Evolutionary conservation across 352 stramenopile genomes (phyloP), one percentile per base, ranked within the genome.

Genomic region (Phytopythium aichiense): DNA sequence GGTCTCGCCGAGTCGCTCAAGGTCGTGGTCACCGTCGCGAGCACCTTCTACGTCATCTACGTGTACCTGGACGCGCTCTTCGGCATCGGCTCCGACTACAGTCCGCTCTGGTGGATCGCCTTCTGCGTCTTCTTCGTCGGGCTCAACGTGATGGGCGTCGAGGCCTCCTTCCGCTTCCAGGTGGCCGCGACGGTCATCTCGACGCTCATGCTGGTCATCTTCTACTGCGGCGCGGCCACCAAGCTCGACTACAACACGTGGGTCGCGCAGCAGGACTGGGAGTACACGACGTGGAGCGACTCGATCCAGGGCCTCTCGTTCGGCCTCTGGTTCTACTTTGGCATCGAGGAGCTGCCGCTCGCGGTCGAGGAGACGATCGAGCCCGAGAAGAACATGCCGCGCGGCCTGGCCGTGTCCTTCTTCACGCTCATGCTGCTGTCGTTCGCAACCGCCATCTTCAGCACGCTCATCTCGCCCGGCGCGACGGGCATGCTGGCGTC

Each of bases 301-400:
- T 67, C 79, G 30, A 68, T 88, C 35, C 76, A 83, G 42, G 74
- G 76, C 1, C 69, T 88, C 46, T 84, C 78, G 59, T 88, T 81
- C 64, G 61, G 76, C 22, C 77, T 86, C 60, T 88, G 78, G 78
- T 88, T 88, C 59, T 88, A 83, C 66, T 48, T 63, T 11, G 81
- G 79, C 43, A 91, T 89, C 37, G 82, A 91, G 64, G 79, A 91
- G 54, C 68, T 91, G 1, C 82, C 82, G 0, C 82, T 91, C 40
- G 79, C 82, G 3, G 69, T 87, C 2, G 82, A 91, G 49, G 82
- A 91, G 57, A 88, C 82, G 5, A 87, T 91, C 53, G 70, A 91
- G 23, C 82, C 82, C 0, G 73, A 76, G 52, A 79, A 82, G 59
- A 91, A 88, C 66, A 89, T 91, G 65, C 77, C 82, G 4, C 69